Percentiles rank a stretch among this genome's conserved stretches.
These are phyloP conservation scores for Colletotrichum noveboracense DNA, from an alignment of 2,329 filamentous ascomycete genomes.

Conservation along the genomic window DNA sequence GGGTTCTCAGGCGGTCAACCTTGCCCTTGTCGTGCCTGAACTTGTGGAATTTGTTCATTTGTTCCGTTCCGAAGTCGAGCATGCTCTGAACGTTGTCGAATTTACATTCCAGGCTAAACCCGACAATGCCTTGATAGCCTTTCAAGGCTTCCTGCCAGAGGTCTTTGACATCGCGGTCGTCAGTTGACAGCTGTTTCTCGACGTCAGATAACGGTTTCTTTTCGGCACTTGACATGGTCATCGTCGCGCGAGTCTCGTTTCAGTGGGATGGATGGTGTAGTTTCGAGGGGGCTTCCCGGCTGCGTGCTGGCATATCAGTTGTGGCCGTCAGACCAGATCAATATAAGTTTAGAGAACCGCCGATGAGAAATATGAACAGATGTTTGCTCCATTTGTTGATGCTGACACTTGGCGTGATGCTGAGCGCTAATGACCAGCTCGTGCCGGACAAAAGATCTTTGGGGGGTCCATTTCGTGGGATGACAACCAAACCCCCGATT, in stretches of 20 bases:
- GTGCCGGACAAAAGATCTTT: not conserved
- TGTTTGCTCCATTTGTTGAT: not conserved
- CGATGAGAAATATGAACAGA: not conserved
- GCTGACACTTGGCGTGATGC: not conserved
- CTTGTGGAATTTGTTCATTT: not conserved
- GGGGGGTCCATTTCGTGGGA: not conserved
- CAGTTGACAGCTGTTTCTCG: not conserved
- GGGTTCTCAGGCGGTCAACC: not conserved
- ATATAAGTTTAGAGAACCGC: not conserved
- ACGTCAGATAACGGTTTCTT: not conserved
- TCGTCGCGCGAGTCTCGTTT: not conserved
- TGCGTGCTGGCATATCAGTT: not conserved
- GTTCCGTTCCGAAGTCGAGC: slow-evolving; percentile 18
- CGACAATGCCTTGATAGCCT: slow-evolving; percentile 36
- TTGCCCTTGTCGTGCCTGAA: not conserved
- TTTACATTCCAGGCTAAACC: slow-evolving; percentile 33
- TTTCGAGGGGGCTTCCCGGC: not conserved
- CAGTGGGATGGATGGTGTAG: not conserved
- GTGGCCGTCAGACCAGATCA: not conserved
- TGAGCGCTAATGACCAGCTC: not conserved
- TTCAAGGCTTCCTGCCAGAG: slow-evolving; percentile 37
- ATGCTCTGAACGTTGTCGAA: slow-evolving; percentile 31
- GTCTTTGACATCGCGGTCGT: slow-evolving; percentile 34
- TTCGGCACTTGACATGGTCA: not conserved
- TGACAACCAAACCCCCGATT: not conserved